A percentile compares a stretch with the other conserved stretches of the same genome.
These are phyloP conservation scores for Amanita phalloides DNA, from an alignment of 768 basidiomycete genomes.

Conservation along the genomic window DNA sequence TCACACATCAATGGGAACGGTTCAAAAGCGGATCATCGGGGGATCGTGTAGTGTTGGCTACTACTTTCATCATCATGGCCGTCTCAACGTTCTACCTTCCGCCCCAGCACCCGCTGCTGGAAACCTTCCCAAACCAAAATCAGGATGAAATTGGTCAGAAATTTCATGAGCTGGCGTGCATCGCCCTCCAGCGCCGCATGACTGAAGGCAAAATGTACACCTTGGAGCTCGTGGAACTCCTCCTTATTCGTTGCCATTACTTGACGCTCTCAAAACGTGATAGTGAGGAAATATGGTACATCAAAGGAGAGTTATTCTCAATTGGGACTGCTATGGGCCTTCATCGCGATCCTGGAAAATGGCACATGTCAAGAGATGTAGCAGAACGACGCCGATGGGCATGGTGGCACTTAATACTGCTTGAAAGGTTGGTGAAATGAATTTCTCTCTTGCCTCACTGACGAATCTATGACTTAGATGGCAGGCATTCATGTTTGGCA, in stretches of 20 bases:
- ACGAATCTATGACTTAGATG: slow-evolving; percentile 35
- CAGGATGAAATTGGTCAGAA: slow-evolving; percentile 52
- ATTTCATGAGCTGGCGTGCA: slow-evolving; percentile 61
- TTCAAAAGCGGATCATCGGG: slow-evolving; percentile 59
- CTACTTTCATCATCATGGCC: slow-evolving; percentile 66
- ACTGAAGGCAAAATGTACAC: slow-evolving; percentile 50
- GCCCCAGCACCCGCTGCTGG: slow-evolving; percentile 48
- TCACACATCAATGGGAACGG: slow-evolving; percentile 56
- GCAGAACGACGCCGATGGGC: slow-evolving; percentile 80
- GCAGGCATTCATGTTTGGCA: slow-evolving; percentile 84
- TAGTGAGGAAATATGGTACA: slow-evolving; percentile 72
- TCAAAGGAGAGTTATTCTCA: slow-evolving; percentile 62
- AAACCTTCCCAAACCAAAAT: slow-evolving; percentile 31
- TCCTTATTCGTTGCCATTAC: slow-evolving; percentile 63
- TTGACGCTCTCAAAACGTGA: slow-evolving; percentile 64
- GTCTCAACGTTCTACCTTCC: slow-evolving; percentile 68
- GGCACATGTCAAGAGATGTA: slow-evolving; percentile 55
- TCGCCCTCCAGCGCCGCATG: slow-evolving; percentile 50
- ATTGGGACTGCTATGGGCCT: slow-evolving; percentile 77
- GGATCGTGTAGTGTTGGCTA: slow-evolving; percentile 62
- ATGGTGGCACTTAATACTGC: slow-evolving; percentile 81
- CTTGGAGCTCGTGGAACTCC: slow-evolving; percentile 67
- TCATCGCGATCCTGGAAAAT: slow-evolving; percentile 78
- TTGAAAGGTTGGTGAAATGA: slow-evolving; percentile 47
- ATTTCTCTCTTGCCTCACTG: slow-evolving; percentile 2